Conservation (phyloP, 192 early-diverging fungal genomes). For the Diversispora eburnea region DNA sequence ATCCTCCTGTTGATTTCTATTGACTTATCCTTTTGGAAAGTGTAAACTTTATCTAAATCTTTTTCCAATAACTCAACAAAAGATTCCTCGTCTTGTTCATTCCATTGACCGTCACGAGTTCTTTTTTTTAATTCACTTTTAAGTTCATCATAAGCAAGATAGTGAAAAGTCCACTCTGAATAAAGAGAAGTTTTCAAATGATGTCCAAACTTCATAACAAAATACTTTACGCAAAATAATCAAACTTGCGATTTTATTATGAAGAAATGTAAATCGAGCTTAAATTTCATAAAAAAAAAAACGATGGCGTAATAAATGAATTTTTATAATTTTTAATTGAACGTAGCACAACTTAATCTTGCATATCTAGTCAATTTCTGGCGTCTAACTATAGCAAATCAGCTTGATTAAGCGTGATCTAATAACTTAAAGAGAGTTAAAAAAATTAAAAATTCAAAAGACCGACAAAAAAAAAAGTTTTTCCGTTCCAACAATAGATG, state of each 20-base stretch:
- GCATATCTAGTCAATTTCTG: too few relatives aligned
- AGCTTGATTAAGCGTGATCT: too few relatives aligned
- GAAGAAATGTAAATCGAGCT: too few relatives aligned
- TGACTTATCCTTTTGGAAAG: slow-evolving; percentile 72
- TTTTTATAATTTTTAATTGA: too few relatives aligned
- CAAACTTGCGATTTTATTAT: neutral
- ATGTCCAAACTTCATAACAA: slow-evolving; percentile 88
- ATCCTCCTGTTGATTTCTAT: slow-evolving; percentile 72
- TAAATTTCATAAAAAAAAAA: too few relatives aligned
- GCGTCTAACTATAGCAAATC: too few relatives aligned
- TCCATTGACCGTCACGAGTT: slow-evolving; percentile 57
- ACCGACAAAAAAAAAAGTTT: too few relatives aligned
- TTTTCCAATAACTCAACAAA: slow-evolving; percentile 85
- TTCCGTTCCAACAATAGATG: too few relatives aligned
- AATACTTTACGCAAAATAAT: neutral
- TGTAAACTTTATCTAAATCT: slow-evolving; percentile 88
- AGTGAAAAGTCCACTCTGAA: slow-evolving; percentile 85
- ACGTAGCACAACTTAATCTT: too few relatives aligned
- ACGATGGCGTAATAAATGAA: too few relatives aligned
- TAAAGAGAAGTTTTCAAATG: slow-evolving; percentile 76
- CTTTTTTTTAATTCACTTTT: slow-evolving; percentile 76
- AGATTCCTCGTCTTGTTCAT: slow-evolving; percentile 75
- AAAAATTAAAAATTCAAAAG: too few relatives aligned
- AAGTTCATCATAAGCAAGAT: slow-evolving; percentile 77
- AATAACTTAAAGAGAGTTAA: too few relatives aligned